Base-by-base conservation (phyloP, 2,329 filamentous ascomycete species). In the Colletotrichum trifolii region DNA sequence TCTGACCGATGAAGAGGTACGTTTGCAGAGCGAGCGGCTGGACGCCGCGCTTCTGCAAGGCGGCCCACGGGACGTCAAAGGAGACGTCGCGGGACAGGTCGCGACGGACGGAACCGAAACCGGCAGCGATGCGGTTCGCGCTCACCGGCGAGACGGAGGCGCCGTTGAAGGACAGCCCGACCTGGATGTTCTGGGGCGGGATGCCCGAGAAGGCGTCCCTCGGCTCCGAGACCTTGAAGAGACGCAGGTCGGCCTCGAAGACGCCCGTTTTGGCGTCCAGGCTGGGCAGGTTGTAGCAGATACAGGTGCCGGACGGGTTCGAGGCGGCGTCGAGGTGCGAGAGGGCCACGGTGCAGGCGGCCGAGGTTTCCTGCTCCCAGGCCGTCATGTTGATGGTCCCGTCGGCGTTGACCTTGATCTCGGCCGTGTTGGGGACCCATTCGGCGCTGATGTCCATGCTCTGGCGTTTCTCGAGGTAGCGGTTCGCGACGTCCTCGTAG, bases 261-360 rank as follows among this genome's bases (percentile, higher is more conserved):
- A 88, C 80, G 36, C 92, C 92, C 0, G 86, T 89, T 5, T 77
- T 76, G 70, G 86, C 87, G 78, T 95, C 85, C 62, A 93, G 83
- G 43, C 86, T 87, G 0, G 90, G 89, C 33, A 96, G 77, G 74
- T 96, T 96, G 80, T 95, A 96, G 84, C 93, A 96, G 52, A 92
- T 87, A 64, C 90, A 90, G 52, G 93, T 86, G 54, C 93, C 93
- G 9, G 91, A 90, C 6, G 91, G 91, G 69, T 94, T 95, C 33
- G 86, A 85, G 46, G 88, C 86, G 65, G 83, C 79, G 12, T 81
- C 79, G 53, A 93, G 81, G 34, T 77, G 74, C 2, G 76, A 74
- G 15, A 96, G 81, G 8, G 85, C 83, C 25, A 78, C 71, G 48
- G 78, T 79, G 76, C 92, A 96, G 25, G 89, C 89, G 10, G 78